Conservation (phyloP, 352 stramenopile species). For the Globisporangium heterothallicum region DNA sequence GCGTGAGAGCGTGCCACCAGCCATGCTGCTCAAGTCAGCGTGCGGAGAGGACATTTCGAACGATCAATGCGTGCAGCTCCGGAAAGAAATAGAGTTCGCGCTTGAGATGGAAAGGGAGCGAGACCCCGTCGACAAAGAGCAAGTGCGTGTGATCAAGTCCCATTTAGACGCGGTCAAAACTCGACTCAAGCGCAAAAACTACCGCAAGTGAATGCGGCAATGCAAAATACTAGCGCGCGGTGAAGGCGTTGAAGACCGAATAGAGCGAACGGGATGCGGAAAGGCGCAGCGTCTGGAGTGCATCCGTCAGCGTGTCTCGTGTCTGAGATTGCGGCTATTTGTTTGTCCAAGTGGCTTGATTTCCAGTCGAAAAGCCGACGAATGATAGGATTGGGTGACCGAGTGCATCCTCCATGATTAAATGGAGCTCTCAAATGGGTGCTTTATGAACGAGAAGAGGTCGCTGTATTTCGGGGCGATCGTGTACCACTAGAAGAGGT, state of each 20-base stretch:
- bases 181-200: constrained; percentile 15
- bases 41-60: constrained; percentile 37
- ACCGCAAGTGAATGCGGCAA: neutral
- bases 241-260: neutral
- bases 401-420: too few relatives aligned
- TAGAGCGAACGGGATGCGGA: neutral
- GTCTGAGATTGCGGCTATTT: too few relatives aligned
- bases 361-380: too few relatives aligned
- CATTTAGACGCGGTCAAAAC: constrained; percentile 44
- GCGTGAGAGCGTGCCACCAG: constrained; percentile 35
- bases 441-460: too few relatives aligned
- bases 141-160: constrained; percentile 38
- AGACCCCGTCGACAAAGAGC: constrained; percentile 28
- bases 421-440: too few relatives aligned
- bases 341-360: too few relatives aligned
- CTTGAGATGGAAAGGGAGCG: constrained; percentile 29
- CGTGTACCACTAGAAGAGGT: too few relatives aligned
- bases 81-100: constrained; percentile 40
- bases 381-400: too few relatives aligned
- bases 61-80: constrained; percentile 39
- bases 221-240: neutral
- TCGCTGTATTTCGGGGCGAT: too few relatives aligned
- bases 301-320: too few relatives aligned
- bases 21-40: constrained; percentile 31
- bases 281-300: too few relatives aligned